Evolutionary conservation across 2,329 filamentous ascomycete genomes (phyloP), one percentile per base, ranked within the genome.

Genomic region (Claviceps africana): DNA sequence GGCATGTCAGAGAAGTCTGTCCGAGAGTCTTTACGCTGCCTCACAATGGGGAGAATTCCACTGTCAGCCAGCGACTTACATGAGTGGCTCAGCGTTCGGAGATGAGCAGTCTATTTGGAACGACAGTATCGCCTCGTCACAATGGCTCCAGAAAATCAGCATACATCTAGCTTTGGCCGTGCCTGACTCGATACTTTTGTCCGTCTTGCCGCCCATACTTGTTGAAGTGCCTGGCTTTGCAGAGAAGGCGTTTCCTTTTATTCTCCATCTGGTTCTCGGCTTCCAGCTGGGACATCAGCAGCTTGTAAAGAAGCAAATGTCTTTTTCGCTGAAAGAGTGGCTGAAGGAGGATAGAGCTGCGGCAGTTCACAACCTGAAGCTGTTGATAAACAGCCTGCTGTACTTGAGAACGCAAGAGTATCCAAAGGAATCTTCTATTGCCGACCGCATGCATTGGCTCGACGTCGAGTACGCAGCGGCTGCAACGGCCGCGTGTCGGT

Each of bases 331-430:
- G 53, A 79, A 75, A 37, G 67, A 71, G 10, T 88, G 85, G 74
- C 77, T 97, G 37, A 67, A 69, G 2, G 60, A 60, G 19, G 62
- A 53, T 9, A 59, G 53, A 3, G 56, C 65, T 1, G 59, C 58
- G 52, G 77, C 71, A 1, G 77, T 76, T 53, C 75, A 81, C 6
- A 88, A 88, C 59, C 70, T 85, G 49, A 82, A 81, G 55, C 75
- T 93, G 37, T 70, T 95, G 1, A 76, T 97, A 40, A 85, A 88
- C 56, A 79, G 83, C 3, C 73, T 98, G 31, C 70, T 98, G 2
- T 98, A 97, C 62, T 75, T 99, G n/a, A 81, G 89, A 39, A 88
- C 85, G 3, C 90, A 94, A 62, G 75, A 78, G 30, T 69, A 84
- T 15, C 86, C 86, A 0, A 77, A 81, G 13, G 93, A 98, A 65